phyloP scores from a whole-genome alignment of 441 rosid genomes.

The Eruca vesicaria region DNA sequence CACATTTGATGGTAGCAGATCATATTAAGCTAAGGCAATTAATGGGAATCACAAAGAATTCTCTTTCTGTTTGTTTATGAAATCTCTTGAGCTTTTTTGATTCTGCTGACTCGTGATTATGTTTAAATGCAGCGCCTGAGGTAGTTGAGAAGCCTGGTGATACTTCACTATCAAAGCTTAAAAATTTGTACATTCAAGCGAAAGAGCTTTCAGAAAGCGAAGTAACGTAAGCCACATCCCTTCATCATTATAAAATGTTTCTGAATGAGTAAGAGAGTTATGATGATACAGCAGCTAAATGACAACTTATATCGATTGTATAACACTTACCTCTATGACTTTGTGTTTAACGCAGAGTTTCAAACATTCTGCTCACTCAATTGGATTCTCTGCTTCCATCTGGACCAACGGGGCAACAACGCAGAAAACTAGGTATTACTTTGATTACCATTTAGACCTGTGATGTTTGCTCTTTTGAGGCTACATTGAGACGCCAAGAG shows the following conservation, averaged over 20 bases:
- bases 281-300: neutral
- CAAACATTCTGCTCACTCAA: constrained; percentile 52
- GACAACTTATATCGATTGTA: neutral
- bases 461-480: neutral
- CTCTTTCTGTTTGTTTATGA: neutral
- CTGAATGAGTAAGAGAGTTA: neutral
- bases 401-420: constrained; percentile 78
- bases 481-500: neutral
- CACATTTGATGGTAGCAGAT: neutral
- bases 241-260: neutral
- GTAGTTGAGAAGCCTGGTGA: constrained; percentile 94
- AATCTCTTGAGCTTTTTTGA: neutral
- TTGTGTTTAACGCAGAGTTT: constrained; percentile 48
- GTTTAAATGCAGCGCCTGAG: constrained; percentile 74
- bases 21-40: neutral
- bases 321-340: neutral
- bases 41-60: neutral
- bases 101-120: constrained; percentile 20
- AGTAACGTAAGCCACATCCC: constrained; percentile 52
- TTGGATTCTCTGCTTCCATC: constrained; percentile 72
- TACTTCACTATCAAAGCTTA: constrained; percentile 67
- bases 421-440: constrained; percentile 74
- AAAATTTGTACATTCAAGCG: constrained; percentile 61
- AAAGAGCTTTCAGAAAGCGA: constrained; percentile 88
- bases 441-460: constrained; percentile 6